Percentiles rank a stretch among this genome's conserved stretches.
Evolutionary conservation across 805 yeast genomes (phyloP).

Genomic region (Lachancea cidri): DNA sequence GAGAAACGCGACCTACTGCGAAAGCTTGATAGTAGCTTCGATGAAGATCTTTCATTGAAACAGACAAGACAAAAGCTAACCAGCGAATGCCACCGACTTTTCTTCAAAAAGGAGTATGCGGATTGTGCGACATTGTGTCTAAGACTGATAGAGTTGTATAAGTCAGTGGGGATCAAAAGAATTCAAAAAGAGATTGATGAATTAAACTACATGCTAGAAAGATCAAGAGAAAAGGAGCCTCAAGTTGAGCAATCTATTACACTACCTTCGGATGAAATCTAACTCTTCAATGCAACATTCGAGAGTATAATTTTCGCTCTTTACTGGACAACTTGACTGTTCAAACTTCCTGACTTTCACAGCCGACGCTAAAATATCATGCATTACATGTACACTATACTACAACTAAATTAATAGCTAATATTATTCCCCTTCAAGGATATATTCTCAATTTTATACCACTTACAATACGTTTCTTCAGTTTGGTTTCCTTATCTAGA

Average conservation of each 20-base stretch:
- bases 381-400: not conserved
- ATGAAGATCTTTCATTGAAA: conserved; percentile 38
- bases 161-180: conserved; percentile 35
- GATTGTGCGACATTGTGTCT: conserved; percentile 46
- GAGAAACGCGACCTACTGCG: conserved; percentile 10
- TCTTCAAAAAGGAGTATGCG: conserved; percentile 47
- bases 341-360: too few relatives aligned
- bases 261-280: too few relatives aligned
- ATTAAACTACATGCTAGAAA: conserved; percentile 30
- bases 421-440: conserved; percentile 18
- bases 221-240: conserved; percentile 6
- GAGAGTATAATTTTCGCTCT: too few relatives aligned
- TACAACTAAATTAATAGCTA: not conserved
- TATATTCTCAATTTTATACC: conserved; percentile 41
- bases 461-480: conserved; percentile 36
- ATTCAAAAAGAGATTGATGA: conserved; percentile 49
- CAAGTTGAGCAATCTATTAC: too few relatives aligned
- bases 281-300: too few relatives aligned
- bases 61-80: conserved; percentile 51
- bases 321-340: too few relatives aligned
- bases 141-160: conserved; percentile 33
- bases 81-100: conserved; percentile 59
- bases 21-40: conserved; percentile 17
- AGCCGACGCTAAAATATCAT: too few relatives aligned
- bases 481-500: conserved; percentile 29